Percentiles rank a stretch among this genome's conserved stretches.
Evolutionary conservation across 2,329 filamentous ascomycete species (phyloP).

Genomic region (Berkeleyomyces basicola): DNA sequence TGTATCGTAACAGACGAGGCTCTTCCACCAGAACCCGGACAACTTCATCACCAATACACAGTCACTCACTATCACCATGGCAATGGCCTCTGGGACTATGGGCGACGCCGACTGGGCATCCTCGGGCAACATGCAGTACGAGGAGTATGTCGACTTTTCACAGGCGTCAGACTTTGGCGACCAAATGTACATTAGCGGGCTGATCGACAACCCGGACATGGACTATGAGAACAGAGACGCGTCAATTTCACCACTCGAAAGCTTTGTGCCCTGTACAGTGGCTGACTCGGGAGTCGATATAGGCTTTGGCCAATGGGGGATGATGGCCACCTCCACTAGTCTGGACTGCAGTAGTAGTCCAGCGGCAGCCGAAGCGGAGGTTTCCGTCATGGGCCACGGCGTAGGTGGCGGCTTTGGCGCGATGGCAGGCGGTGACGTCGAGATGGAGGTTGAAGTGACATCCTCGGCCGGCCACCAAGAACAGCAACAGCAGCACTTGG

Average conservation of each 20-base stretch:
- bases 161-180: slow-evolving; percentile 1
- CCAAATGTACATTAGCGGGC: slow-evolving; percentile 5
- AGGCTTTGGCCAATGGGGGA: not conserved
- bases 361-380: not conserved
- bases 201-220: not conserved
- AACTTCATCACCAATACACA: no score
- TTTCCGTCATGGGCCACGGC: not conserved
- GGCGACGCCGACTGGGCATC: not conserved
- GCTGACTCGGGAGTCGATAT: not conserved
- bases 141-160: not conserved
- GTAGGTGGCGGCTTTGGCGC: not conserved
- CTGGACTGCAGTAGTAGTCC: not conserved
- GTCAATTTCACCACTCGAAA: not conserved
- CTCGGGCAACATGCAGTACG: not conserved
- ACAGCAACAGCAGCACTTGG: not conserved
- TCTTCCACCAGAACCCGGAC: no score
- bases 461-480: not conserved
- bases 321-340: not conserved
- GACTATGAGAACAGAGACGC: not conserved
- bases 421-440: not conserved
- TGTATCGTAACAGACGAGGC: no score
- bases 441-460: not conserved
- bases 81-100: not conserved
- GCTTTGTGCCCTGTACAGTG: not conserved
- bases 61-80: not conserved